phyloP scores from a whole-genome alignment of 2,329 filamentous ascomycete species.

The Pestalotiopsis sp. region DNA sequence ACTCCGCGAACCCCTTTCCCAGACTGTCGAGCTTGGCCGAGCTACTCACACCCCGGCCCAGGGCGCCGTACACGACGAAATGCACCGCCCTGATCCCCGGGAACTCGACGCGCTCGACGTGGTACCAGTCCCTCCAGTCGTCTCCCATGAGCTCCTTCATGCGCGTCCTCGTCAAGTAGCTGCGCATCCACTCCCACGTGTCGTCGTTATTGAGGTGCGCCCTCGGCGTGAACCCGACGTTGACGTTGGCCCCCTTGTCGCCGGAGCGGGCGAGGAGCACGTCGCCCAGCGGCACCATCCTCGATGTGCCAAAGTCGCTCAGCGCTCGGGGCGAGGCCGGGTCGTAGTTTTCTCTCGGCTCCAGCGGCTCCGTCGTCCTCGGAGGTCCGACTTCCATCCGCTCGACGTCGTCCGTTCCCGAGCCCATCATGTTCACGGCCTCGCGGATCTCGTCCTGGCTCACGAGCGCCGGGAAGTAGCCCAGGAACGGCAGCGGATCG shows the following conservation, averaged over 20 bases:
- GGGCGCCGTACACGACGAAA: conserved; percentile 50
- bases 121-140: conserved; percentile 43
- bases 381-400: conserved; percentile 25
- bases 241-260: conserved; percentile 29
- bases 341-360: conserved; percentile 26
- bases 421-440: conserved; percentile 18
- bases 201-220: conserved; percentile 39
- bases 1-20: conserved; percentile 49
- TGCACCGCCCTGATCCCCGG: conserved; percentile 47
- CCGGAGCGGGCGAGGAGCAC: conserved; percentile 24
- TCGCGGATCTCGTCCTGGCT: conserved; percentile 26
- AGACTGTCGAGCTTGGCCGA: conserved; percentile 48
- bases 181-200: conserved; percentile 42
- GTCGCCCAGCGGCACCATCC: conserved; percentile 36
- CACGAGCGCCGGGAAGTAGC: conserved; percentile 42
- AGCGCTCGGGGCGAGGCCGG: conserved; percentile 17
- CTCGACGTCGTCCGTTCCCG: background rate
- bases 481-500: conserved; percentile 40
- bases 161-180: conserved; percentile 35
- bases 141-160: conserved; percentile 42
- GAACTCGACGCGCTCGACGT: conserved; percentile 51
- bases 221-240: conserved; percentile 39
- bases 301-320: conserved; percentile 42
- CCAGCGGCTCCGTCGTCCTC: conserved; percentile 26
- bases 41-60: conserved; percentile 50